Evolutionary conservation across 1,139 yeast genomes (phyloP).

Genomic region (Yamadazyma blattariae): DNA sequence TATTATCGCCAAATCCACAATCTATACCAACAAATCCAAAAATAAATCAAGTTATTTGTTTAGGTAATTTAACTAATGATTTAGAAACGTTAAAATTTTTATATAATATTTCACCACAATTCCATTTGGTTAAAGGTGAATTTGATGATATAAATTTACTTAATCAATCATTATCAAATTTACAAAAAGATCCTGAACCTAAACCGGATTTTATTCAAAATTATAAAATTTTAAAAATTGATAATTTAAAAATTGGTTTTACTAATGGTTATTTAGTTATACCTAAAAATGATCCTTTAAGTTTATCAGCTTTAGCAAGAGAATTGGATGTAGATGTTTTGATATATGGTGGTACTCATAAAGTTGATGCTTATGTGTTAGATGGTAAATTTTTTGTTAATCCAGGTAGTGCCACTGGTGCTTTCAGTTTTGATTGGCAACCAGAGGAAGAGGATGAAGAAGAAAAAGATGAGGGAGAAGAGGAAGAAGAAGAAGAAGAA

Average conservation of each 20-base stretch:
- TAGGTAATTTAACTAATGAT: conserved; percentile 83
- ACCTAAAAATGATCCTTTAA: conserved; percentile 85
- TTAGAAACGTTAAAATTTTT: conserved; percentile 62
- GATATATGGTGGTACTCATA: conserved; percentile 96
- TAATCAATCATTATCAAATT: conserved; percentile 29
- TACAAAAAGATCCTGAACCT: conserved; percentile 13
- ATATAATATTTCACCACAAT: conserved; percentile 64
- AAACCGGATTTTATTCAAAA: conserved; percentile 37
- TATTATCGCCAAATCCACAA: conserved; percentile 54
- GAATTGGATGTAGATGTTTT: conserved; percentile 89
- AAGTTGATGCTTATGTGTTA: conserved; percentile 87
- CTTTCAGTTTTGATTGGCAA: conserved; percentile 54
- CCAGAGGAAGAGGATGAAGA: conserved; percentile 46
- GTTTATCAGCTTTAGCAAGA: conserved; percentile 77
- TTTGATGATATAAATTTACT: conserved; percentile 41
- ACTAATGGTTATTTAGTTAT: conserved; percentile 82
- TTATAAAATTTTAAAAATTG: conserved; percentile 64
- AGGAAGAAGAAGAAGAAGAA: conserved; percentile 27
- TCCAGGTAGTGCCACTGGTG: conserved; percentile 97
- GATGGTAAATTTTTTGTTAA: conserved; percentile 91
- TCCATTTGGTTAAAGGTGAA: conserved; percentile 81
- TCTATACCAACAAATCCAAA: conserved; percentile 53
- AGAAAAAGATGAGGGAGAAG: conserved; percentile 33
- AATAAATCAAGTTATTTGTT: conserved; percentile 78
- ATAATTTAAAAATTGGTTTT: conserved; percentile 75